Evolutionary conservation across 805 yeast species (phyloP).

Genomic region (Myxozyma sirexii): DNA sequence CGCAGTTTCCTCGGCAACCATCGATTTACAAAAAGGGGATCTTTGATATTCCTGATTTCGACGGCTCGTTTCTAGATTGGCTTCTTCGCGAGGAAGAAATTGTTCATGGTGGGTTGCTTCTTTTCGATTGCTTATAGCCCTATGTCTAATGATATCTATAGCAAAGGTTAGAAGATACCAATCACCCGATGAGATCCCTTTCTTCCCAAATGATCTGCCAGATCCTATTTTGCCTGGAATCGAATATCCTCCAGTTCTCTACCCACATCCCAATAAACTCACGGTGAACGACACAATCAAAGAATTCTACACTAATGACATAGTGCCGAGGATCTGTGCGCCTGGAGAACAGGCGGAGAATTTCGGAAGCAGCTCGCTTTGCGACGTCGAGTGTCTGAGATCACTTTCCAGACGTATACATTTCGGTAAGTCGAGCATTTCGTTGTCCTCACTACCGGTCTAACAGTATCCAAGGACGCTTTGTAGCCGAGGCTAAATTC

Average conservation of each 20-base stretch:
- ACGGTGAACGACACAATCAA: constrained; percentile 74
- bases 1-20: constrained; percentile 78
- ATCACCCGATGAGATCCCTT: constrained; percentile 93
- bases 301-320: constrained; percentile 65
- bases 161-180: constrained; percentile 85
- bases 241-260: constrained; percentile 76
- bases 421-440: constrained; percentile 64
- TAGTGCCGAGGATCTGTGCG: constrained; percentile 57
- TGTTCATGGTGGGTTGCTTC: constrained; percentile 54
- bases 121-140: too few relatives aligned
- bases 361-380: constrained; percentile 78
- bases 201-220: constrained; percentile 69
- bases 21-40: constrained; percentile 67
- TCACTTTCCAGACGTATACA: constrained; percentile 90
- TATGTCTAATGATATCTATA: background rate
- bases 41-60: constrained; percentile 61
- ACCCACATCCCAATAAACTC: constrained; percentile 70
- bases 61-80: constrained; percentile 89
- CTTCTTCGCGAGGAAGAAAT: constrained; percentile 73
- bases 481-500: constrained; percentile 95
- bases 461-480: constrained; percentile 42
- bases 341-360: constrained; percentile 73
- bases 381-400: constrained; percentile 87
- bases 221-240: constrained; percentile 77
- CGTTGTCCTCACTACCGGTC: background rate